Base-by-base conservation (phyloP, 352 stramenopile species). In the Phytophthora tentaculata region DNA sequence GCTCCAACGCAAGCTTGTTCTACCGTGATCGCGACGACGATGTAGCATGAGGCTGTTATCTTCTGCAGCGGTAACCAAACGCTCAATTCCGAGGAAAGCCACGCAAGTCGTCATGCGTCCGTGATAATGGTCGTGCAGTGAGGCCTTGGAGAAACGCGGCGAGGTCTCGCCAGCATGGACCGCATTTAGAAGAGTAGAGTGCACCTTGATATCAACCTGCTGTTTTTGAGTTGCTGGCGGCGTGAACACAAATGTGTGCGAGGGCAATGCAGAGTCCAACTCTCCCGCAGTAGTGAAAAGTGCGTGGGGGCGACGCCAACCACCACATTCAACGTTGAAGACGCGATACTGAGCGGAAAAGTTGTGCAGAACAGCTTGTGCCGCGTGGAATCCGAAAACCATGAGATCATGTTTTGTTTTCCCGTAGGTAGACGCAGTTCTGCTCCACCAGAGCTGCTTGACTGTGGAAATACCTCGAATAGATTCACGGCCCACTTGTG, bases 1-100 rank as follows among this genome's bases (percentile, higher is more conserved):
- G 0, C 54, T 37, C 81, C 83, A 92, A 9, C 74, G 61, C 52
- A 23, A 66, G 56, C 28, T 19, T 39, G 50, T 44, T 26, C 32
- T 41, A 44, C 26, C 22, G 32, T 37, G 41, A 50, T 13, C 16
- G 4, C 41, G 56, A 35, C 69, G 82, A 3, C 60, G 56, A 68
- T 95, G 84, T 8, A 96, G 71, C 66, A 92, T 92, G 29, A 96
- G 56, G 17, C 83, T 88, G 67, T 95, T 95, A 72, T 96, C 89
- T 56, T 96, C 89, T 23, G 79, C 78, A 12, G 87, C 85, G 2
- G 89, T 94, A 53, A 95, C 64, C 12, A 96, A 52, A 0, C 69
- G 75, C 13, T 81, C 63, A 17, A 26, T 39, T 47, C 73, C 76
- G 14, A 93, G 60, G 45, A 79, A 80, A 17, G 68, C 66, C 12